A percentile compares a stretch with the other conserved stretches of the same genome.
phyloP scores from a whole-genome alignment of 345 rosid genomes.

The Salix suchowensis region DNA sequence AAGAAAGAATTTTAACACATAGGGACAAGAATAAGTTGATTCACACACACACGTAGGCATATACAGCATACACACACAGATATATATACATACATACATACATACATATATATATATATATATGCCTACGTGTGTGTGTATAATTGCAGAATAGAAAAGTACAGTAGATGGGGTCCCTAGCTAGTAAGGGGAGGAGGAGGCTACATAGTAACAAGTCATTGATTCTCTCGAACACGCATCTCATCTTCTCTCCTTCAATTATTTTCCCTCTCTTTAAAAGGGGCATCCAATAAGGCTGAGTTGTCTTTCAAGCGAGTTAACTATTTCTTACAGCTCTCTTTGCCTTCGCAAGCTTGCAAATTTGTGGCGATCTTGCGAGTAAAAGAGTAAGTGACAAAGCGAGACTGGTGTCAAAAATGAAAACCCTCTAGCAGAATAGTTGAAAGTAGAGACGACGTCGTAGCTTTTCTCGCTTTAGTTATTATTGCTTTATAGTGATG shows the following conservation, averaged over 20 bases:
- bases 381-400: neutral
- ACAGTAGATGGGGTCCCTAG: neutral
- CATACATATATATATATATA: too few species aligned
- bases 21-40: neutral
- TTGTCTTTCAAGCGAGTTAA: neutral
- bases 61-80: too few species aligned
- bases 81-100: too few species aligned
- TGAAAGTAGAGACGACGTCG: neutral
- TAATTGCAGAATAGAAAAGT: neutral
- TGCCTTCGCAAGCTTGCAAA: constrained; percentile 2
- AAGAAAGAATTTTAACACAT: neutral
- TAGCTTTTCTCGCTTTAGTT: neutral
- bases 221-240: neutral
- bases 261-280: constrained; percentile 1
- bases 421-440: constrained; percentile 16
- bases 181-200: neutral
- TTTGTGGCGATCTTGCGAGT: constrained; percentile 3
- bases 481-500: neutral
- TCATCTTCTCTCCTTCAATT: neutral
- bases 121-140: too few species aligned
- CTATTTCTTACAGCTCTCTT: neutral
- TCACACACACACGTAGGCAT: too few species aligned
- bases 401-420: constrained; percentile 3
- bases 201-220: neutral
- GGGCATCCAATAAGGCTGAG: constrained; percentile 15